These are phyloP conservation scores for Lipomyces yamadae DNA, from an alignment of 805 yeast species.

Conservation along the genomic window DNA sequence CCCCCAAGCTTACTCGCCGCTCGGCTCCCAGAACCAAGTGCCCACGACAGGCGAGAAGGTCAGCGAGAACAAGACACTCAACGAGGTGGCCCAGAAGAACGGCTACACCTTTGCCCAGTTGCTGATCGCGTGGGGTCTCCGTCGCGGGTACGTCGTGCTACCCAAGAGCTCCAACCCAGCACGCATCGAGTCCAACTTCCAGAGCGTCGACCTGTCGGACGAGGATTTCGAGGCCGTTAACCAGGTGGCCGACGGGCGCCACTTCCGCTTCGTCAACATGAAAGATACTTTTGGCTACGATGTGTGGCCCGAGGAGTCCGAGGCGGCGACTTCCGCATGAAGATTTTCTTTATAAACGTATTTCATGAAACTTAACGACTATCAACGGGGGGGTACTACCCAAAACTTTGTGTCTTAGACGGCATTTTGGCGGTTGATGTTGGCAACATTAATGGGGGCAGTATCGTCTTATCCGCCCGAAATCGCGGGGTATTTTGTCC, in stretches of 20 bases:
- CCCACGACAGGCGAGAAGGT: slow-evolving; percentile 61
- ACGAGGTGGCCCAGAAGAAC: slow-evolving; percentile 62
- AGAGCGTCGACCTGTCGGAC: slow-evolving; percentile 48
- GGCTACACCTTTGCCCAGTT: slow-evolving; percentile 57
- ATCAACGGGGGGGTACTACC: slow-evolving; percentile 4
- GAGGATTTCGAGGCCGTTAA: slow-evolving; percentile 48
- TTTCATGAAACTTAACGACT: slow-evolving; percentile 7
- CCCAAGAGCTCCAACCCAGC: slow-evolving; percentile 61
- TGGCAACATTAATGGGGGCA: slow-evolving; percentile 1
- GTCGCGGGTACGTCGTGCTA: slow-evolving; percentile 35
- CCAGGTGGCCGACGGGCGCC: slow-evolving; percentile 12
- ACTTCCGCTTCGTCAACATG: slow-evolving; percentile 13
- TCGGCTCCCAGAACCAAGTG: slow-evolving; percentile 60
- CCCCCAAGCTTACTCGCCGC: slow-evolving; percentile 77
- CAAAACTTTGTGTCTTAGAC: slow-evolving; percentile 7
- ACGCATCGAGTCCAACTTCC: slow-evolving; percentile 56
- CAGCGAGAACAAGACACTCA: slow-evolving; percentile 44
- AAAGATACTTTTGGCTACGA: slow-evolving; percentile 15
- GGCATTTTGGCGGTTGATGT: slow-evolving; percentile 7
- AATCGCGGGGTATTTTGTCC: slow-evolving; percentile 7
- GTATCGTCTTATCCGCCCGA: slow-evolving; percentile 7
- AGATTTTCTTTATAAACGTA: slow-evolving; percentile 5
- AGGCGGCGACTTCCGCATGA: slow-evolving; percentile 8
- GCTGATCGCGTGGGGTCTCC: slow-evolving; percentile 56
- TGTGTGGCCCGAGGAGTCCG: slow-evolving; percentile 14